phyloP scores from a whole-genome alignment of 2,329 filamentous ascomycete species.

The Geosmithia putterillii region DNA sequence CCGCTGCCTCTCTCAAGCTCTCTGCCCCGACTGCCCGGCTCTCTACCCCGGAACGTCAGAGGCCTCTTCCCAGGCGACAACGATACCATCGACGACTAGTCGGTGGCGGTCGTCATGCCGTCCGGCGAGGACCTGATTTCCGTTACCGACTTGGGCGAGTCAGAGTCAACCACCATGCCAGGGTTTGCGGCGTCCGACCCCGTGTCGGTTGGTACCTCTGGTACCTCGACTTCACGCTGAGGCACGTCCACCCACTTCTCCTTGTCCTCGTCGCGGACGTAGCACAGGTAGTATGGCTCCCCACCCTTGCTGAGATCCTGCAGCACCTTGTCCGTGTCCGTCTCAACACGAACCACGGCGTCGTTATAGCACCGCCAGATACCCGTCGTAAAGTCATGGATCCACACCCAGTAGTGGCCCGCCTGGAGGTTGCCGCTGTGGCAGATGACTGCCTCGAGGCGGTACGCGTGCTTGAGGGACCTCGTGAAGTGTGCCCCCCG shows the following conservation, averaged over 20 bases:
- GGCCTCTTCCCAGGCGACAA: neutral
- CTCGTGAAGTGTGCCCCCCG: slow-evolving; percentile 25
- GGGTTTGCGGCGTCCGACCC: neutral
- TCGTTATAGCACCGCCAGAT: slow-evolving; percentile 96
- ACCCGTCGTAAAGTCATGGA: slow-evolving; percentile 71
- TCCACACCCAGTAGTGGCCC: slow-evolving; percentile 96
- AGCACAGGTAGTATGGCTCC: slow-evolving; percentile 75
- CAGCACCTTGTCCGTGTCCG: slow-evolving; percentile 57
- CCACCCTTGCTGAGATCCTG: slow-evolving; percentile 53
- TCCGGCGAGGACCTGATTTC: no score
- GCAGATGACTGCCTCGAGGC: slow-evolving; percentile 84
- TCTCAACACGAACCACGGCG: slow-evolving; percentile 58
- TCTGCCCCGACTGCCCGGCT: neutral
- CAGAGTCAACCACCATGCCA: neutral
- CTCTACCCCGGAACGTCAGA: neutral
- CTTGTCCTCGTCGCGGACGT: slow-evolving; percentile 58
- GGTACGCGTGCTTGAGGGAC: slow-evolving; percentile 58
- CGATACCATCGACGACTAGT: neutral
- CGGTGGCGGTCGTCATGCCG: no score
- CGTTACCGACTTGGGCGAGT: no score
- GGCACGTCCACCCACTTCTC: slow-evolving; percentile 37
- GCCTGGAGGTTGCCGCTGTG: slow-evolving; percentile 63
- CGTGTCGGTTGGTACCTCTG: neutral
- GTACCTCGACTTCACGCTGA: slow-evolving; percentile 14
- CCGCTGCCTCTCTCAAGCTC: no score